Base-by-base conservation (phyloP, 148 eudicot genomes). In the Chenopodium berlandieri region DNA sequence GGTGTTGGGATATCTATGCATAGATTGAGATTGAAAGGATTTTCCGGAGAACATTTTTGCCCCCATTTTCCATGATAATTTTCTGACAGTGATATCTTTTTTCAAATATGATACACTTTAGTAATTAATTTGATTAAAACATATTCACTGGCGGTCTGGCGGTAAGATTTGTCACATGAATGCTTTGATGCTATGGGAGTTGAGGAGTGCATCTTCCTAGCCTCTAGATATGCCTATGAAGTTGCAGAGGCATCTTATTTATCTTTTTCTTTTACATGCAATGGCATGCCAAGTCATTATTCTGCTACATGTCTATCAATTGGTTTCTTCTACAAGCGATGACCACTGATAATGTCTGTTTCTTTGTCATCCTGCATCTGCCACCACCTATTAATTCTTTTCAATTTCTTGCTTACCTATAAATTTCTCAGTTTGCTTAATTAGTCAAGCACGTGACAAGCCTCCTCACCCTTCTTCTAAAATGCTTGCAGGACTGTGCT, bases 401-500 rank as follows among this genome's bases (percentile, higher is more conserved):
- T 40, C 44, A 5, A 40, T 40, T 40, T 47, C 7, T 58, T 60
- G 14, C 40, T 19, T 19, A 32, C 11, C 23, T 20, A 4, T 20
- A 23, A 20, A 58, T 23, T 10, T 46, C 34, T 32, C 44, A 60
- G 27, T 76, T 20, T 73, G 8, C 8, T 65, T 44, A 14, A 50
- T 40, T 52, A 56, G 75, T 78, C 48, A 0, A 34, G 66, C 23
- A 65, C 64, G 2, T 72, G 25, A 44, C 23, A 37, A 9, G 8
- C 13, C 47, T 44, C 4, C 14, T 75, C 58, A 56, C 40, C 20
- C 4, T 67, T 6, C 48, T 4, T 78, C 23, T 60, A 37, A 40
- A 13, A 56, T 37, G 47, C 48, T 74, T 84, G 85, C 87, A 96
- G 99, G 98, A 96, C 79, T 96, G 99, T 83, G 97, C 99, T 78